phyloP scores from a whole-genome alignment of 1,139 yeast genomes.

The Lodderomyces elongisporus region DNA sequence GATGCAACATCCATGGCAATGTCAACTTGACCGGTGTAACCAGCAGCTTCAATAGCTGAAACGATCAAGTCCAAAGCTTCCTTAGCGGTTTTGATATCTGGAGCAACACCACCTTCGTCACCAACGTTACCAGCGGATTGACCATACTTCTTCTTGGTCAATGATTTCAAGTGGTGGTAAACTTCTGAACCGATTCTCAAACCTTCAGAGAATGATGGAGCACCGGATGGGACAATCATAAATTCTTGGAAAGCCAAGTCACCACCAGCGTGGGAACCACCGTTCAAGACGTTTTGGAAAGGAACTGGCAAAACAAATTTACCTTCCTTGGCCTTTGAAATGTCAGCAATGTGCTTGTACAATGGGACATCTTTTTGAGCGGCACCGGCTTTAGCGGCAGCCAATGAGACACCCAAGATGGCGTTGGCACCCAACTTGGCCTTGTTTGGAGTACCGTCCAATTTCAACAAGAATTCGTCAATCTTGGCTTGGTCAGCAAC shows the following conservation, averaged over 20 bases:
- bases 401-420: slow-evolving; percentile 89
- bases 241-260: slow-evolving; percentile 97
- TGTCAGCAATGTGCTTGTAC: slow-evolving; percentile 76
- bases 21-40: slow-evolving; percentile 84
- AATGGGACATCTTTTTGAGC: slow-evolving; percentile 84
- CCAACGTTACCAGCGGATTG: slow-evolving; percentile 98
- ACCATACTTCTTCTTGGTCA: slow-evolving; percentile 91
- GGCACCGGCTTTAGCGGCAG: slow-evolving; percentile 93
- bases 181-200: slow-evolving; percentile 94
- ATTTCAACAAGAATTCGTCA: slow-evolving; percentile 69
- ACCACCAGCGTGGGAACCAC: slow-evolving; percentile 99
- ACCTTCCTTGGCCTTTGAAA: slow-evolving; percentile 50
- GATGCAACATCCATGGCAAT: slow-evolving; percentile 96
- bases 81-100: slow-evolving; percentile 85
- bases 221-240: slow-evolving; percentile 94
- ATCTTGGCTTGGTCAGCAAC: slow-evolving; percentile 73
- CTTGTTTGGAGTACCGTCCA: slow-evolving; percentile 94
- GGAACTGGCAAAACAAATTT: slow-evolving; percentile 92
- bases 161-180: slow-evolving; percentile 87
- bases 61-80: slow-evolving; percentile 93
- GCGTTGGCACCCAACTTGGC: slow-evolving; percentile 95
- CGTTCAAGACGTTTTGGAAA: slow-evolving; percentile 95
- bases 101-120: slow-evolving; percentile 99
- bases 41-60: slow-evolving; percentile 82
- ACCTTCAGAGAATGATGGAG: slow-evolving; percentile 84